Conservation (phyloP, 495 filamentous ascomycete species). For the Aspergillus steynii region DNA sequence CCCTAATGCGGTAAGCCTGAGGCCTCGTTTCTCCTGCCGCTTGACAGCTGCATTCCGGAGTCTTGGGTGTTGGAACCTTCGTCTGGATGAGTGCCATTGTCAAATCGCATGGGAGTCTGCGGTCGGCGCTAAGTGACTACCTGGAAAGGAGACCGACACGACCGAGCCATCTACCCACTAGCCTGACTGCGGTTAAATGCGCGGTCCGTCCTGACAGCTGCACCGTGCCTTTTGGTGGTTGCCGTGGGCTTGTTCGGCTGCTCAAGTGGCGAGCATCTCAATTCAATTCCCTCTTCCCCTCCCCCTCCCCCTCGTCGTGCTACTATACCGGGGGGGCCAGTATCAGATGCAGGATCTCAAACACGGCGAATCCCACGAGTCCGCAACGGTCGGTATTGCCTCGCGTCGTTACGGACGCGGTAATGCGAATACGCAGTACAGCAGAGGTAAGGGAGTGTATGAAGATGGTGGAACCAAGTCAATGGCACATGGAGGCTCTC, state of each 20-base stretch:
- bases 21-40: slow-evolving; percentile 5
- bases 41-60: slow-evolving; percentile 3
- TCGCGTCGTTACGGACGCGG: not conserved
- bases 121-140: not conserved
- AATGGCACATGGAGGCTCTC: slow-evolving; percentile 5
- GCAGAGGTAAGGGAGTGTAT: not conserved
- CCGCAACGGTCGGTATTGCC: not conserved
- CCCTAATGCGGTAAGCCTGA: slow-evolving; percentile 23
- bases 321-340: not conserved
- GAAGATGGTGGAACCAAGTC: not conserved
- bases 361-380: not conserved
- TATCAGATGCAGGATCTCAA: not conserved
- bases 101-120: not conserved
- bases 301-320: too few relatives aligned
- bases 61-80: not conserved
- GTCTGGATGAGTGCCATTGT: too few relatives aligned
- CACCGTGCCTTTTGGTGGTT: slow-evolving; percentile 4
- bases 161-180: not conserved
- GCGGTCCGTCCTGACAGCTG: slow-evolving; percentile 4
- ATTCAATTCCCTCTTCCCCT: too few relatives aligned
- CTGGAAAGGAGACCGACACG: not conserved
- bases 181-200: not conserved
- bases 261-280: too few relatives aligned
- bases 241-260: too few relatives aligned
- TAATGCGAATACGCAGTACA: not conserved